phyloP scores from a whole-genome alignment of 306 rosid species.

The Cucurbita pepo region DNA sequence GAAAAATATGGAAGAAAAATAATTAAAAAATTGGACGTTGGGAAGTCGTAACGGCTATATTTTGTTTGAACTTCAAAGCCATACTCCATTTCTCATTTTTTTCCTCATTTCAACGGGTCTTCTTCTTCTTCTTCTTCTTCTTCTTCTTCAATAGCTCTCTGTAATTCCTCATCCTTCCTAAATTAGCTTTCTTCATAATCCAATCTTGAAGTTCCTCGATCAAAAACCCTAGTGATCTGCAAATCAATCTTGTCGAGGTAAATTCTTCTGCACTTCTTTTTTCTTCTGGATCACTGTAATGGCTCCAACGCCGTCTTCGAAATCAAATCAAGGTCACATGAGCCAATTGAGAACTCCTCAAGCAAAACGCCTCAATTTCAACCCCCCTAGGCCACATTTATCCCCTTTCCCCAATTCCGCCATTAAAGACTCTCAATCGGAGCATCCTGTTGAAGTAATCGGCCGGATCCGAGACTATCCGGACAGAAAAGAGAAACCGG shows the following conservation, averaged over 20 bases:
- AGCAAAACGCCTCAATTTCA: slow-evolving; percentile 69
- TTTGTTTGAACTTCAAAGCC: slow-evolving; percentile 4
- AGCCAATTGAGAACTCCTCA: slow-evolving; percentile 54
- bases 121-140: not conserved
- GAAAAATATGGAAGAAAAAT: no score
- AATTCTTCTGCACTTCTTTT: not conserved
- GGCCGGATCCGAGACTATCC: slow-evolving; percentile 88
- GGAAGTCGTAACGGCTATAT: slow-evolving; percentile 56
- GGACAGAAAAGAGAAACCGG: slow-evolving; percentile 59
- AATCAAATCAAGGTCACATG: slow-evolving; percentile 32
- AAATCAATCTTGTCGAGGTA: not conserved
- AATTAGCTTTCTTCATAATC: not conserved
- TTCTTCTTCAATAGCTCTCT: not conserved
- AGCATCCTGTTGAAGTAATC: slow-evolving; percentile 81
- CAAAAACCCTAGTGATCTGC: not conserved
- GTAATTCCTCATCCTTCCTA: not conserved
- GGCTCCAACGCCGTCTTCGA: slow-evolving; percentile 95
- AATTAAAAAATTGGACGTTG: slow-evolving; percentile 24
- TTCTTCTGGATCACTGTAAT: slow-evolving; percentile 9
- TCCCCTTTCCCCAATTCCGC: slow-evolving; percentile 45
- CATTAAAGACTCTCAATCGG: slow-evolving; percentile 35
- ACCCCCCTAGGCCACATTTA: slow-evolving; percentile 29
- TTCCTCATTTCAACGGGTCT: not conserved
- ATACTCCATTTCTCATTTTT: not conserved
- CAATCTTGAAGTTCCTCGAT: not conserved